Conservation (phyloP, 495 filamentous ascomycete species). For the Aspergillus sparsus region DNA sequence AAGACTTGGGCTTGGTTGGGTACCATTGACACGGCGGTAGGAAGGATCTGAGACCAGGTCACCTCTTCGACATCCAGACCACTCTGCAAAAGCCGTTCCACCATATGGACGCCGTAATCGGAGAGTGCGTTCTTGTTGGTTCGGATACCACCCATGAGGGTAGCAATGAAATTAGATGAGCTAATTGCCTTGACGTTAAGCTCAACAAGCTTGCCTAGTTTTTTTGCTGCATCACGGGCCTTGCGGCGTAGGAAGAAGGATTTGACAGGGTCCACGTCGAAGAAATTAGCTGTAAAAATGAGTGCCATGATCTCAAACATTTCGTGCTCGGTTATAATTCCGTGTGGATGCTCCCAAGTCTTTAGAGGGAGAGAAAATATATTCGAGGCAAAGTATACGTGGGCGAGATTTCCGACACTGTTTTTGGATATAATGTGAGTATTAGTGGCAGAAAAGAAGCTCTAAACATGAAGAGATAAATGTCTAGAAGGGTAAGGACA, state of each 20-base stretch:
- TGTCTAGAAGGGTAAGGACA: slow-evolving; percentile 16
- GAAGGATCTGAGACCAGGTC: slow-evolving; percentile 70
- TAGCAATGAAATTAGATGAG: slow-evolving; percentile 50
- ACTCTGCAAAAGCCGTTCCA: slow-evolving; percentile 65
- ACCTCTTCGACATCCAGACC: slow-evolving; percentile 65
- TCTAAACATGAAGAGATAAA: background rate
- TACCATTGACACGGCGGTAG: slow-evolving; percentile 58
- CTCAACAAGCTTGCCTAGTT: slow-evolving; percentile 62
- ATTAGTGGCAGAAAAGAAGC: background rate
- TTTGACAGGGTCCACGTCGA: slow-evolving; percentile 53
- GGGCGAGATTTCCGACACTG: slow-evolving; percentile 68
- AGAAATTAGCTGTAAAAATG: slow-evolving; percentile 61
- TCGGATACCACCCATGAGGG: slow-evolving; percentile 53
- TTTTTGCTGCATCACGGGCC: slow-evolving; percentile 56
- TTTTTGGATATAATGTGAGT: too few species aligned
- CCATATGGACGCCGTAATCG: slow-evolving; percentile 66
- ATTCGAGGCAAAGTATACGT: slow-evolving; percentile 68
- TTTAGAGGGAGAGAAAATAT: slow-evolving; percentile 75
- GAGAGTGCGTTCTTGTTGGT: slow-evolving; percentile 53
- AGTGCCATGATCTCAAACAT: slow-evolving; percentile 69
- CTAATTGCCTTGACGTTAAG: slow-evolving; percentile 62
- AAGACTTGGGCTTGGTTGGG: slow-evolving; percentile 73
- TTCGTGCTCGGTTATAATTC: slow-evolving; percentile 74
- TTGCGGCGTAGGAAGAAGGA: slow-evolving; percentile 54
- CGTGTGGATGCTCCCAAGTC: slow-evolving; percentile 63